These are phyloP conservation scores for Rhynchospora pubera DNA, from an alignment of 176 grass and related monocot genomes.

Conservation along the genomic window DNA sequence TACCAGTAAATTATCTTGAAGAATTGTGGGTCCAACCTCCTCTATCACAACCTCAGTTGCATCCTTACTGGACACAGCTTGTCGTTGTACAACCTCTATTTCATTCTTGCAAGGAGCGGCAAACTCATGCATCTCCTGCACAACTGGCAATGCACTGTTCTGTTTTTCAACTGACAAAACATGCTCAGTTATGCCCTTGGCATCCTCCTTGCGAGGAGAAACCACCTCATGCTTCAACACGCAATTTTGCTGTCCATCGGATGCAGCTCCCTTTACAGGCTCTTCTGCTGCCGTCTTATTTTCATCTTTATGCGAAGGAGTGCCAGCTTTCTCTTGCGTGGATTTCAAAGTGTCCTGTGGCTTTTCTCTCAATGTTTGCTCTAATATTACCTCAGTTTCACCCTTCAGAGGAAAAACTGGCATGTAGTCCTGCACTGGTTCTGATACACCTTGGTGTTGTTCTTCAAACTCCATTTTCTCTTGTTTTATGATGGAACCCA, in stretches of 20 bases:
- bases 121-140: background rate
- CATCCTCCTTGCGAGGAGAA: background rate
- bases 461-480: background rate
- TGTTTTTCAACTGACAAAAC: constrained; percentile 2
- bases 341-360: constrained; percentile 1
- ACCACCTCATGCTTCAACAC: background rate
- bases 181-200: background rate
- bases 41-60: background rate
- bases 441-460: background rate
- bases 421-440: background rate
- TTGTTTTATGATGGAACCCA: background rate
- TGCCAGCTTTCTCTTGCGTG: background rate
- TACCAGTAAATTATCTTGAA: constrained; percentile 3
- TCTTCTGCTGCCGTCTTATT: background rate
- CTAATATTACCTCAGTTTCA: background rate
- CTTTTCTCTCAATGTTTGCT: background rate
- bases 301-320: background rate
- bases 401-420: background rate
- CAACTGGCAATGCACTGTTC: background rate
- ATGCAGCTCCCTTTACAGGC: background rate
- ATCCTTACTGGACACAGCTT: background rate
- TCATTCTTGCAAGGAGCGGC: background rate
- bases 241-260: background rate
- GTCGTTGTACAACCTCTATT: background rate
- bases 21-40: background rate